phyloP scores from a whole-genome alignment of 169 alveolate genomes.

The Plasmodium gaboni region DNA sequence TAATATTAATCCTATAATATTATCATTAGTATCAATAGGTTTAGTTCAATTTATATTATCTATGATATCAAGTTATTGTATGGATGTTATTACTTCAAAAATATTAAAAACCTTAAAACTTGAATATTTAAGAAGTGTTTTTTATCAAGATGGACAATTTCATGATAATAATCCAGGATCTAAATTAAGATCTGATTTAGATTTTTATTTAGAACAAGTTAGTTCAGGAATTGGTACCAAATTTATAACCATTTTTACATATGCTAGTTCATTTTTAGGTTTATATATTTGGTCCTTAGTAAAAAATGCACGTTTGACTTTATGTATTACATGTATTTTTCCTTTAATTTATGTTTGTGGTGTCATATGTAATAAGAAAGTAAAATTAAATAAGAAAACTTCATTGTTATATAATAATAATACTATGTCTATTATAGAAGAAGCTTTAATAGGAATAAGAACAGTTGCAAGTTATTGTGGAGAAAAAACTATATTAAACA shows the following conservation, averaged over 20 bases:
- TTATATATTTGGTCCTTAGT: constrained; percentile 52
- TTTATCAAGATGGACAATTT: constrained; percentile 77
- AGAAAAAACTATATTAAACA: constrained; percentile 56
- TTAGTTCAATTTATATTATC: constrained; percentile 52
- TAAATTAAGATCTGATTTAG: constrained; percentile 74
- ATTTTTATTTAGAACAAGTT: constrained; percentile 74
- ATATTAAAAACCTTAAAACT: constrained; percentile 42
- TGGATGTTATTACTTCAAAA: constrained; percentile 48
- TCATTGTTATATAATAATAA: constrained; percentile 68
- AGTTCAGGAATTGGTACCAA: constrained; percentile 76
- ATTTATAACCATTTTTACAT: constrained; percentile 73
- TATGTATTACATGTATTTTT: constrained; percentile 41
- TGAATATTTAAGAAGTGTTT: constrained; percentile 71
- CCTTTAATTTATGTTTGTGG: constrained; percentile 72
- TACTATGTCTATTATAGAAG: constrained; percentile 78
- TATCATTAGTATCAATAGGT: constrained; percentile 39
- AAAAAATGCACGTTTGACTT: constrained; percentile 68
- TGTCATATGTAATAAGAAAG: constrained; percentile 43
- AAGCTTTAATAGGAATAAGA: constrained; percentile 75
- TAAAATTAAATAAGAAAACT: constrained; percentile 35
- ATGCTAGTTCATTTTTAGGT: constrained; percentile 72
- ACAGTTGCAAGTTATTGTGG: constrained; percentile 79
- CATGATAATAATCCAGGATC: constrained; percentile 78
- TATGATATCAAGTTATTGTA: constrained; percentile 45
- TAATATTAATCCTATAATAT: constrained; percentile 40